These are phyloP conservation scores for Waltergamsia citrina DNA, from an alignment of 2,329 filamentous ascomycete genomes.

Conservation along the genomic window DNA sequence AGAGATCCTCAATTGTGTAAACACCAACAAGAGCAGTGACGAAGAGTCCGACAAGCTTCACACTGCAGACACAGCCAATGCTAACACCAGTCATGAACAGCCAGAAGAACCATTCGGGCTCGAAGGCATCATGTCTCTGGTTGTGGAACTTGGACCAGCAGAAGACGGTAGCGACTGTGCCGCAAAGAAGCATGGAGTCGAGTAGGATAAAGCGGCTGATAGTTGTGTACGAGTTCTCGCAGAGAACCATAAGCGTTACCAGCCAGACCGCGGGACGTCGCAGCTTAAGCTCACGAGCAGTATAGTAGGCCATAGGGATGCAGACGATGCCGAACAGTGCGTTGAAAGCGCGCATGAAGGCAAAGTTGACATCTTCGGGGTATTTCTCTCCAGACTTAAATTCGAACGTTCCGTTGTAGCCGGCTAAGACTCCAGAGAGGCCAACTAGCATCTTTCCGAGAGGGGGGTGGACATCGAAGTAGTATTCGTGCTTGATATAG, in stretches of 20 bases:
- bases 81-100: constrained; percentile 87
- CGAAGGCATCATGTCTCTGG: constrained; percentile 77
- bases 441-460: constrained; percentile 98
- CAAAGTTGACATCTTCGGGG: constrained; percentile 88
- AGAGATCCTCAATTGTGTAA: constrained; percentile 93
- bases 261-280: constrained; percentile 86
- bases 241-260: constrained; percentile 92
- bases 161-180: constrained; percentile 93
- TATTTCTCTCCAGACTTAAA: constrained; percentile 98
- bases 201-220: constrained; percentile 97
- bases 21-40: constrained; percentile 89
- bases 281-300: constrained; percentile 83
- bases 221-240: constrained; percentile 98
- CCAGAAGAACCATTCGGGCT: constrained; percentile 89
- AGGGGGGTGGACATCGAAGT: constrained; percentile 86
- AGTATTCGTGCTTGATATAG: constrained; percentile 98
- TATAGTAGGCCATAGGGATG: constrained; percentile 90
- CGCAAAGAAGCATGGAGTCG: constrained; percentile 97
- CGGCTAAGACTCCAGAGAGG: constrained; percentile 88
- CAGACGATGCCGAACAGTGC: constrained; percentile 88
- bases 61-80: constrained; percentile 96
- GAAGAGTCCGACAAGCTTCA: constrained; percentile 97
- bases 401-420: constrained; percentile 98
- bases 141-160: constrained; percentile 98
- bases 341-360: constrained; percentile 98